phyloP scores from a whole-genome alignment of 2,329 filamentous ascomycete genomes.

The Cucurbitaria berberidis region DNA sequence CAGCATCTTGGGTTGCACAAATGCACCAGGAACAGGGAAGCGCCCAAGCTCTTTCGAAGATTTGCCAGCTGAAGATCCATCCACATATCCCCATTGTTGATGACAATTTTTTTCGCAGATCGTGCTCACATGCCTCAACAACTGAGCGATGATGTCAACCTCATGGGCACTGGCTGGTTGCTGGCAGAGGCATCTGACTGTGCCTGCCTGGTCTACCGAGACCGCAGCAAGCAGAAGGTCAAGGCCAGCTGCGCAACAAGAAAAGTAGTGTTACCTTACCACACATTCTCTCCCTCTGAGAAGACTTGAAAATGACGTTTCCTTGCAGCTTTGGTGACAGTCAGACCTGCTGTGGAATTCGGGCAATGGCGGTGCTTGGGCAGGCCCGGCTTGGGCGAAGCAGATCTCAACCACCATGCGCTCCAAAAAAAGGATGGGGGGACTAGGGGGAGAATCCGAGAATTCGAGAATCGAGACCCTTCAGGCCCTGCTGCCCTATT shows the following conservation, averaged over 20 bases:
- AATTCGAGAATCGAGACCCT: no score
- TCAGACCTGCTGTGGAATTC: neutral
- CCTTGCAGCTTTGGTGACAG: neutral
- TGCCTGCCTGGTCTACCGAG: constrained; percentile 11
- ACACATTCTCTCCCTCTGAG: neutral
- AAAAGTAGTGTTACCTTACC: neutral
- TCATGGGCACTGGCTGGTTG: constrained; percentile 1
- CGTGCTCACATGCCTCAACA: neutral
- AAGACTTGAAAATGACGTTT: neutral
- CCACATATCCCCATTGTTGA: neutral
- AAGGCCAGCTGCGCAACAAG: constrained; percentile 1
- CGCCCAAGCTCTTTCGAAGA: neutral
- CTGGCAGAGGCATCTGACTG: constrained; percentile 17
- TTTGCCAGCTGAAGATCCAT: neutral
- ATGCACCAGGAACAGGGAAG: neutral
- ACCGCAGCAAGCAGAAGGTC: constrained; percentile 7
- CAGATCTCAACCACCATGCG: neutral
- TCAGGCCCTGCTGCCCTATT: neutral
- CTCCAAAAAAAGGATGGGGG: neutral
- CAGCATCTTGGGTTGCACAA: neutral
- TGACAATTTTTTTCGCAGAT: neutral
- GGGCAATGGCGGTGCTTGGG: neutral
- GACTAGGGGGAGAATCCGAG: neutral
- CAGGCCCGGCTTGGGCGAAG: neutral
- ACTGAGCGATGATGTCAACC: neutral